Percentiles rank a stretch among this genome's conserved stretches.
These are phyloP conservation scores for Colletotrichum lupini DNA, from an alignment of 2,329 filamentous ascomycete species.

Conservation along the genomic window DNA sequence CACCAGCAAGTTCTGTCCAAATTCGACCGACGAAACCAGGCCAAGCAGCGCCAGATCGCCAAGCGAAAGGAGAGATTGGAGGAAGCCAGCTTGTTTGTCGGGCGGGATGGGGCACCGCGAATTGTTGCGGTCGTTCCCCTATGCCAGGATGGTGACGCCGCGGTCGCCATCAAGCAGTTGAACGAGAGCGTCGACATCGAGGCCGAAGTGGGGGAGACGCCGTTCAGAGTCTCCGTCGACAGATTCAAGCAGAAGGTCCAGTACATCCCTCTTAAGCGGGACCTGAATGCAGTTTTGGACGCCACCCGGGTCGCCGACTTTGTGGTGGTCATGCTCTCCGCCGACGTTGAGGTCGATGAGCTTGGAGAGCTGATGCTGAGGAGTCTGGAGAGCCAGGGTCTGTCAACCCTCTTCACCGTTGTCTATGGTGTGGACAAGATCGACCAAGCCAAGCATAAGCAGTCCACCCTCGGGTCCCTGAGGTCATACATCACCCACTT, in stretches of 20 bases:
- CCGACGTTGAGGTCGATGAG: conserved; percentile 84
- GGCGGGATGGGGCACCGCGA: conserved; percentile 85
- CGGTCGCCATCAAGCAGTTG: conserved; percentile 74
- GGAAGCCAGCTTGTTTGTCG: conserved; percentile 84
- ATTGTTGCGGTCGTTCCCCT: conserved; percentile 91
- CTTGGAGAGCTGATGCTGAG: conserved; percentile 87
- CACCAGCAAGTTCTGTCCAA: conserved; percentile 99
- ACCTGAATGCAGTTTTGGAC: conserved; percentile 83
- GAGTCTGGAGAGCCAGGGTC: conserved; percentile 90
- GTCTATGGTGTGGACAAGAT: conserved; percentile 84
- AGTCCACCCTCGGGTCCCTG: conserved; percentile 82
- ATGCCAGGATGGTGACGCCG: conserved; percentile 76
- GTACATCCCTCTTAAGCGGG: conserved; percentile 80
- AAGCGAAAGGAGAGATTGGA: conserved; percentile 88
- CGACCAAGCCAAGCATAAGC: conserved; percentile 81
- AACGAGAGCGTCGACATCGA: conserved; percentile 85
- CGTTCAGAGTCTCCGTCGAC: conserved; percentile 78
- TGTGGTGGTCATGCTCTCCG: conserved; percentile 86
- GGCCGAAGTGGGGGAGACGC: conserved; percentile 68
- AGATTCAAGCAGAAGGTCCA: conserved; percentile 95
- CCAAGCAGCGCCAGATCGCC: conserved; percentile 85
- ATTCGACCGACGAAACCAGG: conserved; percentile 93
- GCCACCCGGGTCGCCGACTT: conserved; percentile 91
- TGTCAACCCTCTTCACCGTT: conserved; percentile 90
- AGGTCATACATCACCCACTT: conserved; percentile 96